A percentile compares a stretch with the other conserved stretches of the same genome.
phyloP scores from a whole-genome alignment of 1,139 yeast species.

The Magnusiomyces suaveolens region DNA sequence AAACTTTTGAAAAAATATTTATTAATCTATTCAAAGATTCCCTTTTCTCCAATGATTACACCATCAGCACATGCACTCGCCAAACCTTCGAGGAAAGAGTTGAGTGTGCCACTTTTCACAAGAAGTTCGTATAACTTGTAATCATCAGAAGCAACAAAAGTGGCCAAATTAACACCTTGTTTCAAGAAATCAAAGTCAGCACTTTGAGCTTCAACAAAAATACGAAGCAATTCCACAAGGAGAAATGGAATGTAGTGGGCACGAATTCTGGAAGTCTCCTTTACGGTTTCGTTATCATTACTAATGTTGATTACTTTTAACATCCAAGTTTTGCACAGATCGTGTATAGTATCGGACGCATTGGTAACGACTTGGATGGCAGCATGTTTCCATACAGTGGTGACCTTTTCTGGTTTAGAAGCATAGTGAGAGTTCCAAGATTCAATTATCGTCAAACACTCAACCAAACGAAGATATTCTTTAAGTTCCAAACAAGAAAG shows the following conservation, averaged over 20 bases:
- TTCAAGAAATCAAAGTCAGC: slow-evolving; percentile 34
- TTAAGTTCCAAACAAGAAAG: slow-evolving; percentile 38
- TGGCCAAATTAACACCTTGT: slow-evolving; percentile 51
- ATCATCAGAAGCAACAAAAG: slow-evolving; percentile 43
- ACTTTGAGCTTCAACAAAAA: slow-evolving; percentile 37
- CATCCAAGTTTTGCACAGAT: slow-evolving; percentile 22
- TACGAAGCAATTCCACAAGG: slow-evolving; percentile 51
- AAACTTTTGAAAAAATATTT: neutral
- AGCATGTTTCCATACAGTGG: slow-evolving; percentile 15
- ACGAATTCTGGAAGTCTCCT: slow-evolving; percentile 34
- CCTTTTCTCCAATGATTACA: slow-evolving; percentile 25
- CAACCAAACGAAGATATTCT: slow-evolving; percentile 43
- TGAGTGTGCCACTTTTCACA: slow-evolving; percentile 48
- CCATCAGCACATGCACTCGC: slow-evolving; percentile 51
- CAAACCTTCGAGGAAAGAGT: slow-evolving; percentile 49
- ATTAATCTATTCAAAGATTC: slow-evolving; percentile 21
- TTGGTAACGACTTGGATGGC: slow-evolving; percentile 16
- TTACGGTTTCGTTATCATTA: slow-evolving; percentile 1
- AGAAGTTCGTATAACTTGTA: slow-evolving; percentile 47
- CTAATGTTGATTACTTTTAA: slow-evolving; percentile 7
- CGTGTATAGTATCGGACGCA: slow-evolving; percentile 16
- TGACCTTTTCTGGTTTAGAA: neutral
- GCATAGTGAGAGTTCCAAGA: slow-evolving; percentile 19
- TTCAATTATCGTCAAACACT: slow-evolving; percentile 27
- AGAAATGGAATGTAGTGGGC: slow-evolving; percentile 65